Base-by-base conservation (phyloP, 306 rosid species). In the Phaseolus lunatus region DNA sequence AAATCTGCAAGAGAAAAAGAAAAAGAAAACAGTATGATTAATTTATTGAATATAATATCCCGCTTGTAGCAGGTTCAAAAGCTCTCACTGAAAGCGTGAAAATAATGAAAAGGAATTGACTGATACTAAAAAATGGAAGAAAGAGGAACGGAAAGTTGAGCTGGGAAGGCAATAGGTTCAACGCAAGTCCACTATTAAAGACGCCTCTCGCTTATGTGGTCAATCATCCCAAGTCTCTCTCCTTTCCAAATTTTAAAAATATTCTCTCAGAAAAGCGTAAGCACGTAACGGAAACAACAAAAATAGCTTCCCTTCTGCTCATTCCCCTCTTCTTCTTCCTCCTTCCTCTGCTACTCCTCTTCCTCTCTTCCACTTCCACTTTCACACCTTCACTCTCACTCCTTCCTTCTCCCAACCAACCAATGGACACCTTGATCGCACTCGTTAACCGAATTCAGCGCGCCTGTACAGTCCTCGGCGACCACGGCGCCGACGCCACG, bases 381-480 rank as follows among this genome's bases (percentile, higher is more conserved):
- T 65, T 58, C 29, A 22, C 53, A 24, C 67, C 29, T n/a, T 20
- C 52, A 23, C 67, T 43, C 29, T 22, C 44, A 18, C 37, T 69
- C 24, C 24, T 18, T 50, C 56, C 37, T 3, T 5, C 64, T 61
- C 18, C 50, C 0, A 18, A 75, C 4, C 26, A 67, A 39, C 81
- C 78, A 50, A 61, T 69, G 86, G 93, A 93, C 54, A 76, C 92
- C 74, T 90, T 93, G 91, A 93, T 93, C 72, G 92, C 91, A 1
- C 78, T 93, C 78, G 92, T 93, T 37, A 93, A 93, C 67, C 73
- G 98, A 53, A 91, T 93, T 27, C 98, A 91, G 84, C 85, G 91
- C 45, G 97, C 93, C 7, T 93, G 98, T 73, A 93, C 97, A 23
- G 81, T 72, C 69, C 96, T 93, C 73, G 97, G 98, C 3, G 97